Evolutionary conservation across 768 basidiomycete species (phyloP), one percentile per base, ranked within the genome.

Genomic region (Tylopilus vinaceipallidus): DNA sequence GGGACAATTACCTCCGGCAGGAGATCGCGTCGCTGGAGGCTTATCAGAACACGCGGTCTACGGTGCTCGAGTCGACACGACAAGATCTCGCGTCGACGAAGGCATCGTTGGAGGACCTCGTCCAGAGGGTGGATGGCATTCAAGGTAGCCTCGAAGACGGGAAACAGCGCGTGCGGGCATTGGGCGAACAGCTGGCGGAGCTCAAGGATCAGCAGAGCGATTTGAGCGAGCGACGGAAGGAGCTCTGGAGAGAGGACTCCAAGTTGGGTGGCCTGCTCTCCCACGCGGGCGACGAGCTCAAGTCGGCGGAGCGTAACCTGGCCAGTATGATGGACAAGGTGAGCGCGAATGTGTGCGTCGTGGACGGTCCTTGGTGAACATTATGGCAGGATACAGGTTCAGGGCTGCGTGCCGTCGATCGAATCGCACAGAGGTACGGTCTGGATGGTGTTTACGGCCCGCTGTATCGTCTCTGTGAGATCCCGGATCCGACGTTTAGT

Each of bases 241-340:
- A 95, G 44, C 66, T 92, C 27, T 98, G 97, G 95, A 78, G 95
- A 58, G 93, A 95, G 67, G 95, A 98, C 53, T 86, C 91, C 0
- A 95, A 91, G 66, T 70, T 97, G 36, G 83, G 87, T 54, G 86
- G 85, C 49, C 75, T 86, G 14, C 83, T 91, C 2, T 77, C 77
- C 29, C 81, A 91, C 45, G 92, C 91, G 2, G 75, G 75, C 12
- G 88, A 91, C 49, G 90, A 98, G 66, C 72, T 95, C 57, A 80
- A 87, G 61, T 78, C 78, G 2, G 84, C 91, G 0, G 93, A 98
- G 69, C 75, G 94, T 46, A 72, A 70, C 12, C 71, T 98, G 27
- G 83, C 88, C 5, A 77, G 85, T 14, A 97, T 95, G 85, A 95
- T 98, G 91, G 97, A 99, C 68, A 93, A 94, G 75, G 94, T 91